Conservation (phyloP, 345 rosid species). For the Citrus trifoliata region DNA sequence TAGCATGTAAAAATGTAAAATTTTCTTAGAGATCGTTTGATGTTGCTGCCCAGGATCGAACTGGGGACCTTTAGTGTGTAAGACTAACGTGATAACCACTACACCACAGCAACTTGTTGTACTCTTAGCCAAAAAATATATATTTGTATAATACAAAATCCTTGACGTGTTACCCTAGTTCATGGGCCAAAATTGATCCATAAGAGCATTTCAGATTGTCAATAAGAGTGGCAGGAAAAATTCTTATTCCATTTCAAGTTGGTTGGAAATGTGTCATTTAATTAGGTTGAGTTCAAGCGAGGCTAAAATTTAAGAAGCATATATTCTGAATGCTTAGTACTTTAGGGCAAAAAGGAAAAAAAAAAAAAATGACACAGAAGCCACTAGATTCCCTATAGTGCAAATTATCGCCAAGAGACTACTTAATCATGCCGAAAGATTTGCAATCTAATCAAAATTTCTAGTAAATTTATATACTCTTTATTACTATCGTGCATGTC, state of each 20-base stretch:
- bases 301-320: not conserved
- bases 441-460: not conserved
- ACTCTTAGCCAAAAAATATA: rapidly evolving
- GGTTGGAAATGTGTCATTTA: not conserved
- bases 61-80: slow-evolving; percentile 55
- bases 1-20: too few relatives aligned
- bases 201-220: too few relatives aligned
- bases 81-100: slow-evolving; percentile 53
- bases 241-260: not conserved
- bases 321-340: not conserved
- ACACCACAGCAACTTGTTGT: slow-evolving; percentile 40
- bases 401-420: not conserved
- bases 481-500: too few relatives aligned
- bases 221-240: too few relatives aligned
- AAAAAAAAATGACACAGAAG: not conserved
- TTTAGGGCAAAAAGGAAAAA: too few relatives aligned
- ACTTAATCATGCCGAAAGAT: not conserved
- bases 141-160: too few relatives aligned
- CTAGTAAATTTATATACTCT: not conserved
- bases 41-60: slow-evolving; percentile 50
- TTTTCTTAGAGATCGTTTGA: rapidly evolving
- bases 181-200: too few relatives aligned
- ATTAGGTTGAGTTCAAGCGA: not conserved
- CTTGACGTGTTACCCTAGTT: too few relatives aligned
- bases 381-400: not conserved